Conservation (phyloP, 2,329 filamentous ascomycete species). For the Trichoderma sp. region DNA sequence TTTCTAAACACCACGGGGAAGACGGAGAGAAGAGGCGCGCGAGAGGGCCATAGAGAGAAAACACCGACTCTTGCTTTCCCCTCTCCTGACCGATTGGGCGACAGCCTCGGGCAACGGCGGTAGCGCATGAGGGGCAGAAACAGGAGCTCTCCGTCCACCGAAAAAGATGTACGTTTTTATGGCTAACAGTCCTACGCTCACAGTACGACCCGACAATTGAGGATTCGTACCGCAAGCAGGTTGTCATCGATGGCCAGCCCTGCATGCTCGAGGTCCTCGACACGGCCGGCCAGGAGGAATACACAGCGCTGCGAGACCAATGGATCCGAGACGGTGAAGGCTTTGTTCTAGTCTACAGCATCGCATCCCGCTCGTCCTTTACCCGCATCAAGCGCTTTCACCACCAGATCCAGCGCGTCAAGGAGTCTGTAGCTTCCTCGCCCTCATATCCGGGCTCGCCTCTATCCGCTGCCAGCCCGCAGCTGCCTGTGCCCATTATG, state of each 20-base stretch:
- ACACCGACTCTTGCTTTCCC: background rate
- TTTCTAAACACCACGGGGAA: background rate
- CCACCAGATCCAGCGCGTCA: slow-evolving; percentile 94
- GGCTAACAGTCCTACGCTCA: slow-evolving; percentile 14
- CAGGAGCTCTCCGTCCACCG: background rate
- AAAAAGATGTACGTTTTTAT: background rate
- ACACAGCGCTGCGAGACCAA: slow-evolving; percentile 92
- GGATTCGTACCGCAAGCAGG: slow-evolving; percentile 83
- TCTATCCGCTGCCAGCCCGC: slow-evolving; percentile 56
- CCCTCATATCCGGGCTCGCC: slow-evolving; percentile 76
- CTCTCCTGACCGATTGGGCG: slow-evolving; percentile 11
- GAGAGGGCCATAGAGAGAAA: background rate
- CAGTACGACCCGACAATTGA: slow-evolving; percentile 86
- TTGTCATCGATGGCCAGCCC: slow-evolving; percentile 89
- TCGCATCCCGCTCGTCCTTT: slow-evolving; percentile 94
- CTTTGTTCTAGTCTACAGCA: slow-evolving; percentile 97
- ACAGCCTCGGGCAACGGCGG: slow-evolving; percentile 1
- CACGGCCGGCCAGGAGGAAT: slow-evolving; percentile 97
- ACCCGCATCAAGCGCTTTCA: slow-evolving; percentile 93
- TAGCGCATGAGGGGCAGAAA: slow-evolving; percentile 14
- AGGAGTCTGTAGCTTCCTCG: slow-evolving; percentile 79
- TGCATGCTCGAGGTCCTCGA: slow-evolving; percentile 98
- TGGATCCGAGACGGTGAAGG: slow-evolving; percentile 98
- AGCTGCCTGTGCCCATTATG: slow-evolving; percentile 86
- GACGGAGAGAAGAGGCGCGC: background rate